Base-by-base conservation (phyloP, 2,329 filamentous ascomycete genomes). In the Trichoderma endophyticum region DNA sequence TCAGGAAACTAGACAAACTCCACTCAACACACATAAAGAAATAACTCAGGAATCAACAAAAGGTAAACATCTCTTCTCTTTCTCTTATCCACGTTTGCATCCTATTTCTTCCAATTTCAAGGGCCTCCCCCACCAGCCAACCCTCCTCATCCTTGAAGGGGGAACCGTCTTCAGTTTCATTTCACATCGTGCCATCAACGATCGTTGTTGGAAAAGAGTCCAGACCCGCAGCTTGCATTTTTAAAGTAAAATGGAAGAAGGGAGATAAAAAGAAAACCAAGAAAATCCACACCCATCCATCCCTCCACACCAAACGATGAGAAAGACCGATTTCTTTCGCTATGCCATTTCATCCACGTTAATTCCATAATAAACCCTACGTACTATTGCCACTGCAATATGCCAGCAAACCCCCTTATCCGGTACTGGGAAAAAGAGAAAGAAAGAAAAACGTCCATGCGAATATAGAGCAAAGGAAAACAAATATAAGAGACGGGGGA, bases 321-420 rank as follows among this genome's bases (percentile, higher is more conserved):
- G 63, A 65, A 67, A 66, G 51, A 63, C 65, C 64, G 24, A 59
- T 28, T 63, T 63, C 61, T 68, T 72, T 71, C 70, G 71, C 66
- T 71, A 72, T 73, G 71, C 66, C 66, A 62, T 57, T 72, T 51
- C 70, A 51, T 39, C 30, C 66, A 36, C 24, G 62, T 63, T 64
- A 34, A 59, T 68, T 54, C 57, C 51, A 34, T 34, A 15, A n/a
- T 36, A 6, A 48, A 34, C 30, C 66, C 21, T 51, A 26, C 30
- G 9, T 64, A 68, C 62, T 68, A 59, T 48, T 71, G 36, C 56
- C 61, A 57, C 68, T 67, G 71, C 71, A 57, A 59, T 43, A 67
- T 6, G 15, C 32, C 39, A 24, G 64, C 57, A 6, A 30, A 61
- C 36, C 51, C 43, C 70, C 54, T 26, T 51, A 62, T 43, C 43